A percentile compares a stretch with the other conserved stretches of the same genome.
Evolutionary conservation across 2,329 filamentous ascomycete species (phyloP).

Genomic region (Erysiphe pisi): DNA sequence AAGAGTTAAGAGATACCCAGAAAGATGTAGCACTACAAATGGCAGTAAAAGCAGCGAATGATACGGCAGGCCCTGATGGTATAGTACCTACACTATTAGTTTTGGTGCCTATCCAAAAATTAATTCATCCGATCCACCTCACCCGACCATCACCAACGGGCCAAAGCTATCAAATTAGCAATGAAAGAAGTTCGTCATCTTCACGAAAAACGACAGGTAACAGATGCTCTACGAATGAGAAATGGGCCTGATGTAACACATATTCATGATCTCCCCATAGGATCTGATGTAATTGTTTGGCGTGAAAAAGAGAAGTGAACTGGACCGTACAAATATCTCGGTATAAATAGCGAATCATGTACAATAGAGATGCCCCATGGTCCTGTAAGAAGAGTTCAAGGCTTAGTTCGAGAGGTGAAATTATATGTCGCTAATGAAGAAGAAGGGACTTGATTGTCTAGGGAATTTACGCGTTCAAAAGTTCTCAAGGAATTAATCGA

Average conservation of each 20-base stretch:
- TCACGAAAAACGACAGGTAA: not conserved
- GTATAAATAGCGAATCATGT: conserved; percentile 25
- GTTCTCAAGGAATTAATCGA: no score
- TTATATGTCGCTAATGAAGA: not conserved
- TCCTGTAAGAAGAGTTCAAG: conserved; percentile 19
- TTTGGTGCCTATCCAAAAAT: conserved; percentile 8
- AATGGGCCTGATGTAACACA: not conserved
- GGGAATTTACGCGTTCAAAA: no score
- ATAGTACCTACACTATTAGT: not conserved
- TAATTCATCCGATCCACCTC: not conserved
- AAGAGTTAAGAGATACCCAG: not conserved
- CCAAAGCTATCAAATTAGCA: not conserved
- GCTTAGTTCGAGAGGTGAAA: not conserved
- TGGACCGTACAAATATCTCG: conserved; percentile 25
- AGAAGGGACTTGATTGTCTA: no score
- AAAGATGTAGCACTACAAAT: conserved; percentile 17
- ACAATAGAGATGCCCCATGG: conserved; percentile 25
- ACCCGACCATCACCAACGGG: not conserved
- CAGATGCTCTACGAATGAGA: not conserved
- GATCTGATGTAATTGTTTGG: not conserved
- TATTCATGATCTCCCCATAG: not conserved
- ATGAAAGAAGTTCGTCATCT: not conserved
- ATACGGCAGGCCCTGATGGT: not conserved
- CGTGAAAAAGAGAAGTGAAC: conserved; percentile 25
- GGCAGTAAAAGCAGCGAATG: conserved; percentile 14